A percentile compares a stretch with the other conserved stretches of the same genome.
Conservation (phyloP, 2,329 filamentous ascomycete genomes). For the Pezicula radicicola region DNA sequence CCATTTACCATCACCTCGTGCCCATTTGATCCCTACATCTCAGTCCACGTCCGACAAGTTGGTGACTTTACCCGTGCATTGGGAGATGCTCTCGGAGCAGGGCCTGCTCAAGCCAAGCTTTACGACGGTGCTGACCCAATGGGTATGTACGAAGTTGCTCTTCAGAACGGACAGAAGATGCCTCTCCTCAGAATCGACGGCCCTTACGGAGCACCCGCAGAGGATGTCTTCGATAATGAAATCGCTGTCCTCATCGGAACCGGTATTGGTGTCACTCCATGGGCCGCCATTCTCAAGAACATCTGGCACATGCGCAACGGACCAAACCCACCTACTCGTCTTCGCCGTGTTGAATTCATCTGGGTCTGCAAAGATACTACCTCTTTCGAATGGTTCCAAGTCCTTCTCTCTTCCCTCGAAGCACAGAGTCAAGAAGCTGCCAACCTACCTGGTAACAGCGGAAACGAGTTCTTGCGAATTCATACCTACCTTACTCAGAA, state of each 20-base stretch:
- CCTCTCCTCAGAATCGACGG: slow-evolving; percentile 87
- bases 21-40: slow-evolving; percentile 92
- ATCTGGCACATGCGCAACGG: slow-evolving; percentile 95
- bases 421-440: slow-evolving; percentile 73
- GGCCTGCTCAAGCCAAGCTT: slow-evolving; percentile 79
- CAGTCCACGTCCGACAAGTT: slow-evolving; percentile 91
- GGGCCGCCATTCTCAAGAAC: slow-evolving; percentile 89
- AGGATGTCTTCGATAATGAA: slow-evolving; percentile 95
- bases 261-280: slow-evolving; percentile 83
- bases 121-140: slow-evolving; percentile 88
- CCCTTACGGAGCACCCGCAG: slow-evolving; percentile 92
- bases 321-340: slow-evolving; percentile 83
- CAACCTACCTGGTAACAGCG: slow-evolving; percentile 62
- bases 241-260: slow-evolving; percentile 83
- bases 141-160: slow-evolving; percentile 97
- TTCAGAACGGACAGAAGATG: slow-evolving; percentile 92
- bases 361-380: slow-evolving; percentile 96
- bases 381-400: slow-evolving; percentile 99
- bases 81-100: slow-evolving; percentile 93
- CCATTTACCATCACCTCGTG: slow-evolving; percentile 99
- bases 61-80: slow-evolving; percentile 94
- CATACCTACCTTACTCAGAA: slow-evolving; percentile 97
- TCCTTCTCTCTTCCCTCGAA: slow-evolving; percentile 85
- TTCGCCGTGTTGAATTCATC: slow-evolving; percentile 96
- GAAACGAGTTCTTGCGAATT: slow-evolving; percentile 88